Base-by-base conservation (phyloP, 2,329 filamentous ascomycete species). In the Monilinia vaccinii-corymbosi region DNA sequence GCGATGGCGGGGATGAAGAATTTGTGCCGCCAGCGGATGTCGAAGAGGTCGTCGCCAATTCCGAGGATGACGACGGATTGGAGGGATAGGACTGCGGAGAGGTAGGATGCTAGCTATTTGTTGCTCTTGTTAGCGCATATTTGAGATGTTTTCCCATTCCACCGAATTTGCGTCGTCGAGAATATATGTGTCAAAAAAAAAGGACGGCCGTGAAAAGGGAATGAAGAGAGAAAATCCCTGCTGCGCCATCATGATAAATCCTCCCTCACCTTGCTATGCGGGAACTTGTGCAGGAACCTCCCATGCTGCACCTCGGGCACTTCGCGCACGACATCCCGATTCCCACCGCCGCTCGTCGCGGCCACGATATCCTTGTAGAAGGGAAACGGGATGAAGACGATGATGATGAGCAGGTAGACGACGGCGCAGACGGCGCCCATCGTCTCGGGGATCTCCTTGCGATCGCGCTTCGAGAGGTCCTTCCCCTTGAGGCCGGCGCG, bases 361-460 rank as follows among this genome's bases (percentile, higher is more conserved):
- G 91, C 89, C 31, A 97, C 92, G 66, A 99, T 95, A 72, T 97
- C 93, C 75, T 97, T 96, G 79, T 97, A 97, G 74, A 99, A 97
- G 1, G 92, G 89, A 74, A 97, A 96, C 0, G 94, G 94, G 61
- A 97, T 91, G 73, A 99, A 99, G 64, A 91, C 77, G 66, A 97
- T 95, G 66, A 97, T 81, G 53, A 86, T 82, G 65, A 99, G 80
- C 47, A 99, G 81, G 75, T 97, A 97, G 31, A 97, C 91, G 66
- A 94, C 84, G 10, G 93, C 94, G 71, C 90, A 95, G 31, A 99
- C 83, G 61, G 91, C 90, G 34, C 94, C 94, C 92, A 99, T 97
- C 66, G 89, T 93, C 75, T 99, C 94, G 25, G 94, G 94, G 69
- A 97, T 87, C 74, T 94, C 90, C 62, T 81, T 81, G 66, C 83